Conservation (phyloP, 768 basidiomycete species). For the Calocera viscosa region DNA sequence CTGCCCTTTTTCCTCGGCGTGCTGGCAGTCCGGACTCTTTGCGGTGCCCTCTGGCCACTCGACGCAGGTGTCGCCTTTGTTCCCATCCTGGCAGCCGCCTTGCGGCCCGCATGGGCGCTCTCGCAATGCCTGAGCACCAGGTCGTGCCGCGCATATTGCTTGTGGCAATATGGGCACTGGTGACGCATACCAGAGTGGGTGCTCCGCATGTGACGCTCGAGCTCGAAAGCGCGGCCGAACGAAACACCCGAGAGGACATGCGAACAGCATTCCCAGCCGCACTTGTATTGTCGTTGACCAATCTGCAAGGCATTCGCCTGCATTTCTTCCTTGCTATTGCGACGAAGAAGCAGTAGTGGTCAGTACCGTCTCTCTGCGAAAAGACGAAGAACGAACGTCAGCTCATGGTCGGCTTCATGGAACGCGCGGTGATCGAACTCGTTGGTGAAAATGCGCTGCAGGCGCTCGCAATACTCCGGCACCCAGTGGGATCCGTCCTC, state of each 20-base stretch:
- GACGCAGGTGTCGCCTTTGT: not conserved
- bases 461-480: not conserved
- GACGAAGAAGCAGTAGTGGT: no score
- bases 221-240: not conserved
- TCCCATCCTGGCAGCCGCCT: not conserved
- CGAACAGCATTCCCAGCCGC: conserved; percentile 2
- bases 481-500: not conserved
- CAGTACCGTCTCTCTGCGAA: no score
- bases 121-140: not conserved
- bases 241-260: not conserved
- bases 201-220: conserved; percentile 3
- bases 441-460: not conserved
- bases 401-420: not conserved
- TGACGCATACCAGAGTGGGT: not conserved
- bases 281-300: not conserved
- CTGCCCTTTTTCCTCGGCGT: not conserved
- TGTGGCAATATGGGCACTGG: not conserved
- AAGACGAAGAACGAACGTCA: not conserved
- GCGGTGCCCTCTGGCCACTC: not conserved
- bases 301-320: not conserved
- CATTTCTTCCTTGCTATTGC: not conserved
- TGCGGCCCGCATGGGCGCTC: not conserved
- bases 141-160: conserved; percentile 2
- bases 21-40: not conserved
- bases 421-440: not conserved